A percentile compares a stretch with the other conserved stretches of the same genome.
These are phyloP conservation scores for Nakazawaea siamensis DNA, from an alignment of 805 yeast species.

Conservation along the genomic window DNA sequence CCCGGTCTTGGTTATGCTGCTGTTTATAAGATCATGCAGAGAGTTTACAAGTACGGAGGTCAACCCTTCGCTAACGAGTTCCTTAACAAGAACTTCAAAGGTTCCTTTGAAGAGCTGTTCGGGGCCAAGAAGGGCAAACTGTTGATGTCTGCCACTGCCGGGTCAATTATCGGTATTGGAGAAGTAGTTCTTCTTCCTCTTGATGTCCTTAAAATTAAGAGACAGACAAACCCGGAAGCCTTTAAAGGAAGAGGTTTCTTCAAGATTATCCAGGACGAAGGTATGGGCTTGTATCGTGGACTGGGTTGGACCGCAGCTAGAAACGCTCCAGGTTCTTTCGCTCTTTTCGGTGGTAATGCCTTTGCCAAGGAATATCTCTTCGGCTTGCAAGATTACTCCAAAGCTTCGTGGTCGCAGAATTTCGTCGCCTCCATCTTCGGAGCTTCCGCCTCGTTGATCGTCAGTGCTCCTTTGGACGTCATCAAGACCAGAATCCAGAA, in stretches of 20 bases:
- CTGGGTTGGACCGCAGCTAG: conserved; percentile 99
- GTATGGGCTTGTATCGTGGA: conserved; percentile 89
- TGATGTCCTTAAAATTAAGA: conserved; percentile 94
- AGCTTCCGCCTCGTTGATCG: conserved; percentile 94
- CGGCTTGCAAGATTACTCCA: conserved; percentile 76
- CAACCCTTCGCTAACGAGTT: conserved; percentile 98
- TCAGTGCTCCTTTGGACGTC: conserved; percentile 95
- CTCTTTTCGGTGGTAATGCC: conserved; percentile 96
- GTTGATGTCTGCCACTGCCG: conserved; percentile 94
- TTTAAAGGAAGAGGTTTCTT: conserved; percentile 96
- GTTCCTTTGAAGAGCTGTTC: conserved; percentile 63
- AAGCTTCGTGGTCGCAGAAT: conserved; percentile 94
- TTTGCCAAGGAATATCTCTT: conserved; percentile 95
- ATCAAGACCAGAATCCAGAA: conserved; percentile 98
- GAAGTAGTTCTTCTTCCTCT: conserved; percentile 92
- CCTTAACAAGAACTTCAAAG: conserved; percentile 64
- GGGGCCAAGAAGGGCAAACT: conserved; percentile 97
- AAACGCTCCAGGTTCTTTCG: conserved; percentile 98
- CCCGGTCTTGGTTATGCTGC: conserved; percentile 99
- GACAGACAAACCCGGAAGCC: conserved; percentile 99
- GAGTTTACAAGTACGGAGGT: conserved; percentile 98
- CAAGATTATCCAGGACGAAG: conserved; percentile 82
- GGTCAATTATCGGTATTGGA: conserved; percentile 95
- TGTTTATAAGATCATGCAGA: conserved; percentile 88
- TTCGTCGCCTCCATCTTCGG: conserved; percentile 92